Percentiles rank a stretch among this genome's conserved stretches.
phyloP scores from a whole-genome alignment of 164 flowering plant genomes.

The Brasenia schreberi region DNA sequence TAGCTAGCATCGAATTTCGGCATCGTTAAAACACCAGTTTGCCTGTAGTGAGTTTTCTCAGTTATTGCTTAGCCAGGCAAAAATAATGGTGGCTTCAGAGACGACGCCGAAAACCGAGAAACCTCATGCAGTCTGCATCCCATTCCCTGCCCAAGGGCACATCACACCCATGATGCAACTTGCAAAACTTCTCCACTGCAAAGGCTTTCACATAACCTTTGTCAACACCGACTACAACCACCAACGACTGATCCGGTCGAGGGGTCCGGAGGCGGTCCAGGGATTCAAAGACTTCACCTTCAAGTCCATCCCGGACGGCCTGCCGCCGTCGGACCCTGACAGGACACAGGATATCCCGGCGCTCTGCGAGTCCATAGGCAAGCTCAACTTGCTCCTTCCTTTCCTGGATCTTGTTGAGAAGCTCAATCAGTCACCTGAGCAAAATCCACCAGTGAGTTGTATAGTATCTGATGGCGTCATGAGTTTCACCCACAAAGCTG shows the following conservation, averaged over 20 bases:
- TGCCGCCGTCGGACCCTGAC: conserved; percentile 37
- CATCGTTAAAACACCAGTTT: no score
- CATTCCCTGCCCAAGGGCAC: conserved; percentile 65
- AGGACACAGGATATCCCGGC: conserved; percentile 32
- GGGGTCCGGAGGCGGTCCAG: conserved; percentile 21
- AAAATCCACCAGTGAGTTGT: conserved; percentile 14
- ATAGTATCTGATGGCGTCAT: conserved; percentile 4
- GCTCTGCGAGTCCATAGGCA: conserved; percentile 23
- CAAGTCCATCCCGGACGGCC: conserved; percentile 50
- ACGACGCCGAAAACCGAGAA: background rate
- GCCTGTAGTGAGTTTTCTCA: no score
- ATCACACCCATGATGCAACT: conserved; percentile 40
- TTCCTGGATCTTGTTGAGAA: conserved; percentile 14
- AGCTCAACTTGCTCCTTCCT: conserved; percentile 5
- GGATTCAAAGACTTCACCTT: conserved; percentile 30
- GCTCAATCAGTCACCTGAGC: conserved; percentile 11
- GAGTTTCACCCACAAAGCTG: conserved; percentile 5
- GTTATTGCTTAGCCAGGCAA: no score
- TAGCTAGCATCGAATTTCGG: no score
- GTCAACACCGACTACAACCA: conserved; percentile 62
- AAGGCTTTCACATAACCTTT: conserved; percentile 41
- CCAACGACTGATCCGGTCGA: conserved; percentile 24
- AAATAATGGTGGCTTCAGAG: background rate
- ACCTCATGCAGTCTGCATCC: conserved; percentile 39
- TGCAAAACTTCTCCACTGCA: conserved; percentile 41